phyloP scores from a whole-genome alignment of 2,329 filamentous ascomycete genomes.

The Aspergillus fructus region DNA sequence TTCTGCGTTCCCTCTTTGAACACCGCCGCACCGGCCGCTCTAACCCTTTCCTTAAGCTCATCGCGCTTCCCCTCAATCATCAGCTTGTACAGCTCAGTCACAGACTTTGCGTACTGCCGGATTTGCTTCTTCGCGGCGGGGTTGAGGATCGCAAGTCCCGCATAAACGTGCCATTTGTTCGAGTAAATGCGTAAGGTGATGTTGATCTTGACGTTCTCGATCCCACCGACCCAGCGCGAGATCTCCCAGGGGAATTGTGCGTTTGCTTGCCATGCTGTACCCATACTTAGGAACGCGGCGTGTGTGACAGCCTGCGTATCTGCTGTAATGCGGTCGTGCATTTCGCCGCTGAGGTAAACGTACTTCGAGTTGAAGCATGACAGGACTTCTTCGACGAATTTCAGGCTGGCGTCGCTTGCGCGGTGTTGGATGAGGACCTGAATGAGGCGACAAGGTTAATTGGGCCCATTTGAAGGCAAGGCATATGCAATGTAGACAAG shows the following conservation, averaged over 20 bases:
- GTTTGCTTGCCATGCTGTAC: conserved; percentile 94
- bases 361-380: conserved; percentile 80
- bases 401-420: conserved; percentile 71
- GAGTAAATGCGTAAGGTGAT: conserved; percentile 95
- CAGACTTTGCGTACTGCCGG: conserved; percentile 85
- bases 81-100: conserved; percentile 92
- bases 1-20: conserved; percentile 56
- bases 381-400: conserved; percentile 77
- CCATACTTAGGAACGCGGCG: conserved; percentile 95
- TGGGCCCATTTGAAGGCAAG: not conserved
- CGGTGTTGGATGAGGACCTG: conserved; percentile 86
- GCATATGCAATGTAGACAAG: too few species aligned
- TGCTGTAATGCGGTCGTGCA: conserved; percentile 95
- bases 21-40: conserved; percentile 74
- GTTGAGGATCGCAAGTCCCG: conserved; percentile 93
- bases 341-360: conserved; percentile 80
- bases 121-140: conserved; percentile 91
- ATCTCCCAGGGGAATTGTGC: conserved; percentile 96
- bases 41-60: conserved; percentile 72
- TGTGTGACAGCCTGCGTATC: conserved; percentile 98
- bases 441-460: not conserved
- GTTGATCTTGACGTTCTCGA: conserved; percentile 99
- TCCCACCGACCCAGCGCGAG: conserved; percentile 90
- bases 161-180: conserved; percentile 99
- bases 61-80: conserved; percentile 84